Evolutionary conservation across 192 early-diverging fungal genomes (phyloP).

Genomic region (Thoreauomyces humboldtii): DNA sequence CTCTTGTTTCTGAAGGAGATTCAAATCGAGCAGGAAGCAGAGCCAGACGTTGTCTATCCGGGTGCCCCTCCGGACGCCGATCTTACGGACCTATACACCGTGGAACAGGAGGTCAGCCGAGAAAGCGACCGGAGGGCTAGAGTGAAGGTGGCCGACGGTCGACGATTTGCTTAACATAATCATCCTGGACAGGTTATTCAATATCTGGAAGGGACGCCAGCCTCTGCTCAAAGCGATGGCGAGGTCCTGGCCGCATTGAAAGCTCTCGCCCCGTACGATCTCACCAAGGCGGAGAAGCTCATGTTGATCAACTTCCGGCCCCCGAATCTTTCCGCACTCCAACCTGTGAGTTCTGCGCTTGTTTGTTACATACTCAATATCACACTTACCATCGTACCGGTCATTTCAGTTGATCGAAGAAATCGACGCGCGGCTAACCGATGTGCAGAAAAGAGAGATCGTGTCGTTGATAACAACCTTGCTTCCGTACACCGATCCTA

Average conservation of each 20-base stretch:
- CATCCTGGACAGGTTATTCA: too few species aligned
- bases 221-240: slow-evolving; percentile 52
- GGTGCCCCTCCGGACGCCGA: not conserved
- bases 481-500: too few species aligned
- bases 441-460: too few species aligned
- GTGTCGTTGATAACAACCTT: too few species aligned
- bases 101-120: slow-evolving; percentile 14
- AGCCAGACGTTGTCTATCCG: not conserved
- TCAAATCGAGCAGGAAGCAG: not conserved
- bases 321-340: slow-evolving; percentile 60
- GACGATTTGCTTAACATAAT: too few species aligned
- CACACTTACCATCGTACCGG: not conserved
- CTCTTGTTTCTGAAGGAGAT: slow-evolving; percentile 13
- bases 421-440: too few species aligned
- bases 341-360: slow-evolving; percentile 45
- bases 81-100: slow-evolving; percentile 8
- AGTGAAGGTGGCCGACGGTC: too few species aligned
- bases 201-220: slow-evolving; percentile 58
- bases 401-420: not conserved
- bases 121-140: too few species aligned
- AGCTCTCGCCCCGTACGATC: slow-evolving; percentile 36
- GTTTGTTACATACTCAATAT: not conserved
- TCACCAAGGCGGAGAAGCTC: slow-evolving; percentile 73
- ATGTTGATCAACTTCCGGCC: slow-evolving; percentile 75
- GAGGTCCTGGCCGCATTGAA: slow-evolving; percentile 50